Evolutionary conservation across 2,329 filamentous ascomycete genomes (phyloP).

Genomic region (Dothidotthia symphoricarpi): DNA sequence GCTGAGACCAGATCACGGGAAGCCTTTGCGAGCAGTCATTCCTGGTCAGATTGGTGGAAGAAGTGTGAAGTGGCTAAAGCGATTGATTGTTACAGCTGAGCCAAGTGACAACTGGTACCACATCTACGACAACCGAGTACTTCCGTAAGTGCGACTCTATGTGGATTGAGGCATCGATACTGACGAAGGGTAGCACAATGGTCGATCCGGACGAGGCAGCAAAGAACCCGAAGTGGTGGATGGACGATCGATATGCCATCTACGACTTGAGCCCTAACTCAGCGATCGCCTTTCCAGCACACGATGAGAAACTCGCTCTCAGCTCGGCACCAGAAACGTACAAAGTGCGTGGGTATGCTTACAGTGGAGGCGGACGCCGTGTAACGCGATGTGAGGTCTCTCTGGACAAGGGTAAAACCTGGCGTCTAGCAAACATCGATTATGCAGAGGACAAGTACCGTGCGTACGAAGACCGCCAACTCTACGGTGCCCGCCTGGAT

Average conservation of each 20-base stretch:
- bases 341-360: conserved; percentile 76
- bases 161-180: not conserved
- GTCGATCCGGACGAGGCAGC: conserved; percentile 78
- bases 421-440: conserved; percentile 72
- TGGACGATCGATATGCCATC: conserved; percentile 86
- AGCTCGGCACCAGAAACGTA: conserved; percentile 55
- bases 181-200: conserved; percentile 58
- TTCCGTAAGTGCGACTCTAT: conserved; percentile 56
- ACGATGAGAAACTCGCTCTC: conserved; percentile 66
- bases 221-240: conserved; percentile 74
- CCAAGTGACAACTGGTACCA: conserved; percentile 96
- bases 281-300: conserved; percentile 74
- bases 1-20: conserved; percentile 80
- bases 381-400: conserved; percentile 82
- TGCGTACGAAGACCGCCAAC: conserved; percentile 57
- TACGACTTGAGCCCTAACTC: conserved; percentile 90
- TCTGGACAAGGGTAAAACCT: conserved; percentile 76
- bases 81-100: conserved; percentile 70
- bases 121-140: conserved; percentile 86
- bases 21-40: conserved; percentile 77
- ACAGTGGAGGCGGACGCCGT: conserved; percentile 80
- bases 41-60: conserved; percentile 89
- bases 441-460: conserved; percentile 88
- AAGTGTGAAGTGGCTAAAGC: conserved; percentile 91
- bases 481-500: conserved; percentile 76